Conservation (phyloP, 2,329 filamentous ascomycete genomes). For the Pseudocercospora fuligena region DNA sequence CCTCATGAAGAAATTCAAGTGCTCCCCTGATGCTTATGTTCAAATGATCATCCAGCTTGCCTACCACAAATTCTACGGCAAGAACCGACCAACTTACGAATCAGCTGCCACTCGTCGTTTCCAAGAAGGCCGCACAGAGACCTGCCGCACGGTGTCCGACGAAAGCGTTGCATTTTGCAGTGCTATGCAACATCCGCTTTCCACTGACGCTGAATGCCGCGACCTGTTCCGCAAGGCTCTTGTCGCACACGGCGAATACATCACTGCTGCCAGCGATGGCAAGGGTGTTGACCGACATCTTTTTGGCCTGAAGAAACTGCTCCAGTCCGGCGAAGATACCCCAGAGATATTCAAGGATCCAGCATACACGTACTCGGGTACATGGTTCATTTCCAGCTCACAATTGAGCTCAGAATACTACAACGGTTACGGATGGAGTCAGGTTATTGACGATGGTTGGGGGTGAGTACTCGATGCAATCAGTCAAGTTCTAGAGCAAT, state of each 20-base stretch:
- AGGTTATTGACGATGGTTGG: conserved; percentile 94
- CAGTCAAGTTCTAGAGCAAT: neutral
- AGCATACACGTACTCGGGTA: conserved; percentile 78
- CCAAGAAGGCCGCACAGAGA: conserved; percentile 95
- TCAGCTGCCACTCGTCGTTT: conserved; percentile 93
- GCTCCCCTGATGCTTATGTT: conserved; percentile 94
- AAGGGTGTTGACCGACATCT: conserved; percentile 94
- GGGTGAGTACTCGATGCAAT: conserved; percentile 55
- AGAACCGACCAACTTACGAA: conserved; percentile 96
- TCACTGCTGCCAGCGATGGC: conserved; percentile 83
- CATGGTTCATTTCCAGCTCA: conserved; percentile 86
- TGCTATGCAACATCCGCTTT: conserved; percentile 74
- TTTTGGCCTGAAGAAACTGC: conserved; percentile 92
- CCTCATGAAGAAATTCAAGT: conserved; percentile 99
- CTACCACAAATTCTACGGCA: conserved; percentile 99
- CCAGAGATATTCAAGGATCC: conserved; percentile 87
- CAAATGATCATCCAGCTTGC: conserved; percentile 99
- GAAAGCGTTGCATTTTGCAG: conserved; percentile 89
- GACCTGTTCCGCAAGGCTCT: conserved; percentile 82
- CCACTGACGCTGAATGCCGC: conserved; percentile 68
- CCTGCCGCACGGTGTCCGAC: conserved; percentile 88
- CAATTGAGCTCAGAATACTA: conserved; percentile 97
- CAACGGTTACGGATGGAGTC: conserved; percentile 98
- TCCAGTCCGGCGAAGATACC: conserved; percentile 78
- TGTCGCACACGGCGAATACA: conserved; percentile 85